Evolutionary conservation across 345 rosid genomes (phyloP), one percentile per base, ranked within the genome.

Genomic region (Melaleuca quinquenervia): DNA sequence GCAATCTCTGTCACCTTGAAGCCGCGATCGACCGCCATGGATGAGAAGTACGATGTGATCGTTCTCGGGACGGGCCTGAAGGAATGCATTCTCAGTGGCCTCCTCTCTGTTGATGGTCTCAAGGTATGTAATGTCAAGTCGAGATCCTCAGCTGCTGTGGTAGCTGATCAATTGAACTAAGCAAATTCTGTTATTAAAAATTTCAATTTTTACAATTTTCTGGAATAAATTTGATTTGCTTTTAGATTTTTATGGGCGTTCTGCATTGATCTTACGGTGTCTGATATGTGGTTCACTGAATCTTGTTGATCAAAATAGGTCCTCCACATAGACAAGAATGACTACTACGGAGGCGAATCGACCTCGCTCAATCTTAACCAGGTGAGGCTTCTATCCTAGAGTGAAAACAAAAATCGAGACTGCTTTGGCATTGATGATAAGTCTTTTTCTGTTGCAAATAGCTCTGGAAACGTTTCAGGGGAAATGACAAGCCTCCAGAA

Each of bases 41-140:
- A 96, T 93, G 98, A 96, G 94, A 94, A 95, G 88, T 97, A 97
- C 83, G 98, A 94, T 87, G 99, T 97, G 41, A 95, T 96, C 80
- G 98, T 97, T 86, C 96, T 96, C n/a, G 99, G 98, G 80, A 97
- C 96, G 11, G 98, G 98, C 84, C 98, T 96, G 84, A 97, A 97
- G 88, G 96, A 97, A 88, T 97, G 99, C 91, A 97, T 97, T 88
- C 98, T 95, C 89, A 95, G 98, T 15, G 99, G 99, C 10, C 96
- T 97, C 55, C 96, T 97, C 88, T 97, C 97, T 48, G 98, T 95
- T 62, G 92, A 95, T 90, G 99, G 98, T 58, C 98, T 95, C 94
- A 97, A 96, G 93, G 98, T 95, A 84, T 41, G 48, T 36, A 53
- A 15, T 13, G 44, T 78, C 50, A 26, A 44, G 75, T 6, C 84